phyloP scores from a whole-genome alignment of 129 eudicot species.

The Rutidosis leptorrhynchoides region DNA sequence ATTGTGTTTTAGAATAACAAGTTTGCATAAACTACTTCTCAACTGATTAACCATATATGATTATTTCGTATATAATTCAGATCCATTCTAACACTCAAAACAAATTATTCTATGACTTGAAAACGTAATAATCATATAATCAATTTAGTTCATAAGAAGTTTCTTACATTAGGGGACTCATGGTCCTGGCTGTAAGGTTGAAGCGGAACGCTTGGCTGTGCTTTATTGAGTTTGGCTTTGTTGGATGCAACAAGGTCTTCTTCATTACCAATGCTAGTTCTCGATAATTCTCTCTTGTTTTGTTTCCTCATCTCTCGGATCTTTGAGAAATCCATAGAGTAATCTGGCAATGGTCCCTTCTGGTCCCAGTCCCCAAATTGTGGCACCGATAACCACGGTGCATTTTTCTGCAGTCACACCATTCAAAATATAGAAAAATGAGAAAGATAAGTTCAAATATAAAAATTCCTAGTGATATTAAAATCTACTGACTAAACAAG shows the following conservation, averaged over 20 bases:
- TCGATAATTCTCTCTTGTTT: conserved; percentile 81
- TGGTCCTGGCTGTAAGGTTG: conserved; percentile 45
- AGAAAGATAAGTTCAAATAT: background rate
- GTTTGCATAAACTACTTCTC: background rate
- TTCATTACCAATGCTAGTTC: conserved; percentile 94
- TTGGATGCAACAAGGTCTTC: conserved; percentile 69
- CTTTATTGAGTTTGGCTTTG: conserved; percentile 25
- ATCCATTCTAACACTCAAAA: background rate
- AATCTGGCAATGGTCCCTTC: conserved; percentile 82
- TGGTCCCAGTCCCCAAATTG: conserved; percentile 99
- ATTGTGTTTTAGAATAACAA: background rate
- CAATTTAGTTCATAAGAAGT: conserved; percentile 2
- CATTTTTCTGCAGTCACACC: conserved; percentile 50
- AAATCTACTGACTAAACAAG: background rate
- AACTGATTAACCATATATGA: too few species aligned
- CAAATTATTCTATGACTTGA: background rate
- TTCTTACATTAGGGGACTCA: conserved; percentile 78
- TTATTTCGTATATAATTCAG: background rate
- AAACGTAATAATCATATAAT: background rate
- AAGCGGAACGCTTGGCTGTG: conserved; percentile 29
- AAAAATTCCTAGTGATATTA: background rate
- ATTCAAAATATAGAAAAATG: background rate
- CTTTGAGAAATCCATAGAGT: conserved; percentile 89
- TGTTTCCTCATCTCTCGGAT: conserved; percentile 93
- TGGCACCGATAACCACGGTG: conserved; percentile 96